These are phyloP conservation scores for Imleria badia DNA, from an alignment of 768 basidiomycete species.

Conservation along the genomic window DNA sequence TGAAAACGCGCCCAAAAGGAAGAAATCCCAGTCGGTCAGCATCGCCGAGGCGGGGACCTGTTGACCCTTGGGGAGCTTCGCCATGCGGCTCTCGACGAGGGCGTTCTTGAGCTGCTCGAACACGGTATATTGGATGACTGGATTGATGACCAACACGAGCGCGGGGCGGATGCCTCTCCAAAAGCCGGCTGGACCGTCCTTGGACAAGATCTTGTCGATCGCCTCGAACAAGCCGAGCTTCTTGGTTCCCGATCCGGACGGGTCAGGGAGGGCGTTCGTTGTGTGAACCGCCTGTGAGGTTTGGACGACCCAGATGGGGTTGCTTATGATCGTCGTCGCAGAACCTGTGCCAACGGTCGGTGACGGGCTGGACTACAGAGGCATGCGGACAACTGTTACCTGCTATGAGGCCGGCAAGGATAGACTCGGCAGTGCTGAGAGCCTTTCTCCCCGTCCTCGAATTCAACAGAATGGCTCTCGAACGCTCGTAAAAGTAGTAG, in stretches of 20 bases:
- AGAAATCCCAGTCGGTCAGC: conserved; percentile 86
- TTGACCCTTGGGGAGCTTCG: conserved; percentile 48
- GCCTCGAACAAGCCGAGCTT: conserved; percentile 69
- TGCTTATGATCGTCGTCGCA: conserved; percentile 84
- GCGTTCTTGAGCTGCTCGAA: conserved; percentile 95
- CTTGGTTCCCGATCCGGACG: conserved; percentile 42
- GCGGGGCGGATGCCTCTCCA: conserved; percentile 95
- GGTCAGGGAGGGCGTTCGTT: conserved; percentile 36
- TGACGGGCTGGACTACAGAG: neutral
- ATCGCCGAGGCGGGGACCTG: conserved; percentile 43
- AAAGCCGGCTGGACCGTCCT: conserved; percentile 75
- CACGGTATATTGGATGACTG: conserved; percentile 88
- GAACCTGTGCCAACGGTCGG: conserved; percentile 51
- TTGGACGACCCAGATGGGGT: conserved; percentile 97
- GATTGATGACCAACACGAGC: conserved; percentile 91
- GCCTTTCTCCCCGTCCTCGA: conserved; percentile 61
- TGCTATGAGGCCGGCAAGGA: conserved; percentile 84
- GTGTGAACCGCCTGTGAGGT: conserved; percentile 80
- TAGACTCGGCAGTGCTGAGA: conserved; percentile 83
- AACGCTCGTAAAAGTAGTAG: conserved; percentile 88
- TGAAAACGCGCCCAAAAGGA: conserved; percentile 90
- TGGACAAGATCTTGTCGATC: conserved; percentile 63
- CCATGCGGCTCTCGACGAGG: conserved; percentile 62
- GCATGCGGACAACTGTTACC: conserved; percentile 42
- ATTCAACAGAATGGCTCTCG: conserved; percentile 55